Base-by-base conservation (phyloP, 148 eudicot species). In the Amaranthus cruentus region DNA sequence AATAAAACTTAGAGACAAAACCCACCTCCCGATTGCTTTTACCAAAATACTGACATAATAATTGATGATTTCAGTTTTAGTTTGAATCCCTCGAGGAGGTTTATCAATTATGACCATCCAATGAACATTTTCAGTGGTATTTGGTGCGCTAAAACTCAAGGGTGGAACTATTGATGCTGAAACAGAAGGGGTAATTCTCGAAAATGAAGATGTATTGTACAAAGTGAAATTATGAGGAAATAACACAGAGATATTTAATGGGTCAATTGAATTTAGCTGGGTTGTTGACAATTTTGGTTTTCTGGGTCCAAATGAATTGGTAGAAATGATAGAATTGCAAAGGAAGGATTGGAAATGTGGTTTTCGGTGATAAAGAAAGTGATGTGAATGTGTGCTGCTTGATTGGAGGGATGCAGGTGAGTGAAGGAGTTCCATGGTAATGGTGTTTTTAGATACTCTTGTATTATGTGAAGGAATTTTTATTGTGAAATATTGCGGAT, bases 91-190 rank as follows among this genome's bases (percentile, higher is more conserved):
- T 55, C 58, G 50, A 8, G 85, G 81, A 59, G 95, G 92, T 10
- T 79, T 73, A 69, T 88, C 85, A 82, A 83, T 73, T 56, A 76
- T 70, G 58, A 92, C 91, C 80, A 87, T 82, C 97, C 97, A 92
- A 44, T 79, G 79, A 73, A 72, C 78, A 64, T 81, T 80, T 7
- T 75, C 28, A 51, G 8, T 13, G 47, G 74, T 56, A 58, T 55
- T 66, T 6, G 48, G 44, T 28, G 66, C 28, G 47, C 73, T 49
- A 49, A 53, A 69, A 76, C 5, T 59, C n/a, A 51, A 62, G 44
- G 74, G 42, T 43, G 60, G 3, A 15, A n/a, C 7, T 38, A 15
- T 9, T 58, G 74, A 52, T 13, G 53, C 14, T 50, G 59, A 6
- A 43, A 56, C 42, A 10, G 63, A 15, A 5, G 62, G 4, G 47